A percentile compares a stretch with the other conserved stretches of the same genome.
These are phyloP conservation scores for Saturnispora galanensis DNA, from an alignment of 805 yeast genomes.

Conservation along the genomic window DNA sequence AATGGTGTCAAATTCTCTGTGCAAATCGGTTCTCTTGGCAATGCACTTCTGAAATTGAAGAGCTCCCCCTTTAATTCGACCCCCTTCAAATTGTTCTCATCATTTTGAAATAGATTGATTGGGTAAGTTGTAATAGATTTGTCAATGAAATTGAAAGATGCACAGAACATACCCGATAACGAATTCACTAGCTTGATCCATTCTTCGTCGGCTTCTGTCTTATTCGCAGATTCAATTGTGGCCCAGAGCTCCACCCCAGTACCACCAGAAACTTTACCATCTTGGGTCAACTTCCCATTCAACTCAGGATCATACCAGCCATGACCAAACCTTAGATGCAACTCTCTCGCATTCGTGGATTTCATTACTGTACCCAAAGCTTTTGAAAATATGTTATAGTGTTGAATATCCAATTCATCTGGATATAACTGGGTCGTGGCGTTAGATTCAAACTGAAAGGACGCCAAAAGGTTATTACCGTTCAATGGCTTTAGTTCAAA, in stretches of 20 bases:
- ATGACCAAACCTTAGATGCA: conserved; percentile 80
- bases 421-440: conserved; percentile 34
- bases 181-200: conserved; percentile 72
- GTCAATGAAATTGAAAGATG: conserved; percentile 84
- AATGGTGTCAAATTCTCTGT: conserved; percentile 96
- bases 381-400: conserved; percentile 69
- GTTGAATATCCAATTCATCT: conserved; percentile 21
- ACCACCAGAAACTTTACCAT: conserved; percentile 76
- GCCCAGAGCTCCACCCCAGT: conserved; percentile 96
- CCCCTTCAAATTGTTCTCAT: conserved; percentile 15
- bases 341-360: conserved; percentile 55
- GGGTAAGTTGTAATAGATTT: conserved; percentile 68
- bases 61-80: conserved; percentile 31
- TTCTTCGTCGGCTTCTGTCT: conserved; percentile 43
- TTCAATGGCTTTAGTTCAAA: conserved; percentile 62
- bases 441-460: conserved; percentile 57
- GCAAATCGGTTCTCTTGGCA: conserved; percentile 92
- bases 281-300: conserved; percentile 75
- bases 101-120: conserved; percentile 29
- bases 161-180: conserved; percentile 88
- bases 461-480: conserved; percentile 56
- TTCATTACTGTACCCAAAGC: conserved; percentile 69
- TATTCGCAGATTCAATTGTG: conserved; percentile 51
- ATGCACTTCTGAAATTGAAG: conserved; percentile 66
- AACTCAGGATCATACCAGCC: conserved; percentile 90